Evolutionary conservation across 306 rosid genomes (phyloP), one percentile per base, ranked within the genome.

Genomic region (Leucaena leucocephala): DNA sequence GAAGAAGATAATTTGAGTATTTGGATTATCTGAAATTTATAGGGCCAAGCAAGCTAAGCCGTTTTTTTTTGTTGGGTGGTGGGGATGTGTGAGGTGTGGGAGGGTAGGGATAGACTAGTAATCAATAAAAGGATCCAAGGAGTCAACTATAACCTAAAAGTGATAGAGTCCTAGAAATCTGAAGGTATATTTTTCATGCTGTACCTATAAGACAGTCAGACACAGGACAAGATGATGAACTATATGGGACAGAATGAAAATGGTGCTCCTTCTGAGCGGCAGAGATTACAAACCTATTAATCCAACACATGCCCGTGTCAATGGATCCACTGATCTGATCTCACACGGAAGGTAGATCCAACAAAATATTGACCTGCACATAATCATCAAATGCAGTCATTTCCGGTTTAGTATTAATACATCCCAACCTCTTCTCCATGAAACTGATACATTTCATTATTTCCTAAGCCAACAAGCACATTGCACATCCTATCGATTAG

Each of bases 211-310:
- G 35, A 66, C 34, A 66, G 55, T 76, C 27, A 48, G 70, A 58
- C 16, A 55, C 73, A 44, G 76, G 58, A 76, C 82, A 48, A 58
- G 39, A 52, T 16, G 38, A 50, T 17, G 46, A 59, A 22, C 64
- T 72, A 17, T 35, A 72, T 34, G n/a, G 36, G 35, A 50, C 10
- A 17, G 48, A 50, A 36, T 50, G 6, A n/a, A 55, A 7, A 33
- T 34, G 19, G 15, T 71, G 7, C 33, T 48, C 59, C 44, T 71
- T 27, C 33, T 10, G 40, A 27, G 58, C 7, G 19, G 44, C 34
- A 13, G 44, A 49, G 33, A 49, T 14, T 2, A 34, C n/a, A 40
- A 71, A 48, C 40, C 74, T 45, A 69, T 22, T 22, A 69, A 69
- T 69, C 57, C 58, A 68, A 7, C 3, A 11, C 72, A 68, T 43